phyloP scores from a whole-genome alignment of 73 alveolate species.

The Breviolum minutum region DNA sequence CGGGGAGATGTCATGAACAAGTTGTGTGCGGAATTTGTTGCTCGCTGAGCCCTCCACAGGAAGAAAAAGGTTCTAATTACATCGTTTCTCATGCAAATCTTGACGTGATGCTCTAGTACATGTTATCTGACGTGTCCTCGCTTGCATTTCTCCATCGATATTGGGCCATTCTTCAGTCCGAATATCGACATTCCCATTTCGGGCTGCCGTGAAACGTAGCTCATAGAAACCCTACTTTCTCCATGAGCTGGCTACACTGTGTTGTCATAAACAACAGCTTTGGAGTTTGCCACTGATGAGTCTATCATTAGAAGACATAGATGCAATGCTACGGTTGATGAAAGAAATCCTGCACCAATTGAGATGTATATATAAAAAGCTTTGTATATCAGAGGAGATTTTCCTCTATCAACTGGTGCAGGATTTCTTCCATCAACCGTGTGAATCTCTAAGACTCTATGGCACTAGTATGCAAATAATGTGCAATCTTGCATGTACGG shows the following conservation, averaged over 20 bases:
- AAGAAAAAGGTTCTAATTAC: not conserved
- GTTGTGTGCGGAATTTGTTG: not conserved
- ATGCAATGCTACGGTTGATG: too few species aligned
- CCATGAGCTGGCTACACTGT: slow-evolving; percentile 28
- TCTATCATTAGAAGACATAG: too few species aligned
- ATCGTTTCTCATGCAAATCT: not conserved
- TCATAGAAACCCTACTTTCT: not conserved
- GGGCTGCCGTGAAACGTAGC: slow-evolving; percentile 42
- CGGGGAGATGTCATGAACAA: not conserved
- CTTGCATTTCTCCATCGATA: slow-evolving; percentile 2
- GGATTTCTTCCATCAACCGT: too few species aligned
- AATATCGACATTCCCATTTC: slow-evolving; percentile 60
- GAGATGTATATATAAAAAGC: too few species aligned
- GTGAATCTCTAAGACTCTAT: too few species aligned
- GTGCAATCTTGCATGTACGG: too few species aligned
- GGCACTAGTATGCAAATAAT: too few species aligned
- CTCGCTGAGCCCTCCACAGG: slow-evolving; percentile 9
- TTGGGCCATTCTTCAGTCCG: slow-evolving; percentile 58
- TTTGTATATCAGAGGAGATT: too few species aligned
- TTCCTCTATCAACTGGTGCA: too few species aligned
- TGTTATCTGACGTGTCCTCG: not conserved
- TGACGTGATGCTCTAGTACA: not conserved
- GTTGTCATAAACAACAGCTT: not conserved
- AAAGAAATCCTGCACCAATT: too few species aligned
- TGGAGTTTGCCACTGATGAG: not conserved